phyloP scores from a whole-genome alignment of 2,329 filamentous ascomycete species.

The Sphaerulina vaccinii region DNA sequence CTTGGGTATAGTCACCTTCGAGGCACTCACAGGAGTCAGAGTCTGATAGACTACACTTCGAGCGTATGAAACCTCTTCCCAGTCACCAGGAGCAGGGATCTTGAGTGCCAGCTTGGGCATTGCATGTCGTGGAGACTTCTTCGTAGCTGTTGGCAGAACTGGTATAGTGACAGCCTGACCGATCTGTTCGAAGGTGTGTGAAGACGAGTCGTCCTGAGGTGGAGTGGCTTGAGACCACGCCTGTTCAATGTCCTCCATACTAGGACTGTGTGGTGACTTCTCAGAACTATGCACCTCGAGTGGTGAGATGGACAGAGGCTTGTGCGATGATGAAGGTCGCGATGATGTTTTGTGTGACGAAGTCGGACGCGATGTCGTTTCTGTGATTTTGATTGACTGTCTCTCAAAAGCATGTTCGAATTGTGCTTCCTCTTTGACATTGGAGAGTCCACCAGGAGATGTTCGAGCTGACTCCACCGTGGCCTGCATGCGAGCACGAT shows the following conservation, averaged over 20 bases:
- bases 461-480: conserved; percentile 14
- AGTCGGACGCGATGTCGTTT: background rate
- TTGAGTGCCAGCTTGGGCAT: conserved; percentile 6
- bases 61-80: conserved; percentile 4
- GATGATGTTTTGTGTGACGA: conserved; percentile 2
- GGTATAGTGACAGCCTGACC: background rate
- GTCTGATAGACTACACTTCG: conserved; percentile 3
- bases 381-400: too few species aligned
- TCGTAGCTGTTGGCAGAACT: background rate
- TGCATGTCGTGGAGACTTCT: background rate
- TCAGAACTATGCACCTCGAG: background rate
- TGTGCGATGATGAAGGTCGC: background rate
- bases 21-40: conserved; percentile 7
- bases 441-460: background rate
- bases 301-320: background rate
- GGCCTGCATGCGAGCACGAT: conserved; percentile 10
- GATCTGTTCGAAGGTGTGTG: background rate
- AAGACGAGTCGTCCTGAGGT: background rate
- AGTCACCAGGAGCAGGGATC: conserved; percentile 1
- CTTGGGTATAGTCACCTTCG: conserved; percentile 1
- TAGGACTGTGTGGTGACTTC: background rate
- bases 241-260: conserved; percentile 1
- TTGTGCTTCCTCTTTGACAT: background rate
- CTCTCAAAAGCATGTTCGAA: too few species aligned
- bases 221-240: background rate